A percentile compares a stretch with the other conserved stretches of the same genome.
These are phyloP conservation scores for Euphorbia peplus DNA, from an alignment of 345 rosid species.

Conservation along the genomic window DNA sequence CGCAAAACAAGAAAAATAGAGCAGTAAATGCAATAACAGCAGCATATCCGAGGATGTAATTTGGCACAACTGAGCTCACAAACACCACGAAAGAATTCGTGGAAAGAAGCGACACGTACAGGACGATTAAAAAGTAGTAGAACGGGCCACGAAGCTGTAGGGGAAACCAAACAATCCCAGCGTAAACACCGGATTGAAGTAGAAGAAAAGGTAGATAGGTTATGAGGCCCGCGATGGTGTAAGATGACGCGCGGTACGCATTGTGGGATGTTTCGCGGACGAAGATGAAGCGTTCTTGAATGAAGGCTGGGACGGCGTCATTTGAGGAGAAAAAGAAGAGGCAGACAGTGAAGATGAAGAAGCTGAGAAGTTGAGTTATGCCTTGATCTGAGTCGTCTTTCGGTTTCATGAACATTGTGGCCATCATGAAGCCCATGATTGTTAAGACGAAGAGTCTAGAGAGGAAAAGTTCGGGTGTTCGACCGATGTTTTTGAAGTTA, in stretches of 20 bases:
- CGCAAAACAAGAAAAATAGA: conserved; percentile 62
- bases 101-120: conserved; percentile 55
- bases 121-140: conserved; percentile 51
- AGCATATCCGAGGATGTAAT: conserved; percentile 62
- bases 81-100: conserved; percentile 74
- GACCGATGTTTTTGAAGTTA: conserved; percentile 56
- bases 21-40: conserved; percentile 68
- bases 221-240: conserved; percentile 54
- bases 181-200: conserved; percentile 52
- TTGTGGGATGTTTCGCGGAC: conserved; percentile 64
- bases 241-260: conserved; percentile 62
- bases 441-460: conserved; percentile 62
- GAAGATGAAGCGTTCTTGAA: conserved; percentile 64
- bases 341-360: conserved; percentile 62
- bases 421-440: conserved; percentile 69
- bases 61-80: conserved; percentile 65
- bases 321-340: conserved; percentile 74
- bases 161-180: conserved; percentile 53
- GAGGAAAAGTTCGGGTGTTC: conserved; percentile 70
- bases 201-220: conserved; percentile 63
- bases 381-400: conserved; percentile 35
- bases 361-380: conserved; percentile 56
- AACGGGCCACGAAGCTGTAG: conserved; percentile 45
- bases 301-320: conserved; percentile 68
- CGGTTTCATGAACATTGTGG: conserved; percentile 64